phyloP scores from a whole-genome alignment of 2,329 filamentous ascomycete genomes.

The Neodidymelliopsis sp. region DNA sequence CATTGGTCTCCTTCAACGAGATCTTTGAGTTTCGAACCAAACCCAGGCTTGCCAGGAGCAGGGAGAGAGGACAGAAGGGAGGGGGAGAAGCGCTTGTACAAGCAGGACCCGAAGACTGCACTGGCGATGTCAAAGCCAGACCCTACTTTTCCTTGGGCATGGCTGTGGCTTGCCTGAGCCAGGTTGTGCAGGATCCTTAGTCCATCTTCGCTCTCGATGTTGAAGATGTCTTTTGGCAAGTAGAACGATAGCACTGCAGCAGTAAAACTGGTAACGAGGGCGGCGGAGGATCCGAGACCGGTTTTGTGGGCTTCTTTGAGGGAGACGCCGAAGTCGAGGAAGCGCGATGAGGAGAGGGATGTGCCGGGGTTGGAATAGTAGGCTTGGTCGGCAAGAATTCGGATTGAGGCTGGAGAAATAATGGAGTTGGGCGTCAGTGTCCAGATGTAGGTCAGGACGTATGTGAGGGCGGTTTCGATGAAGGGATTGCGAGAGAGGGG shows the following conservation, averaged over 20 bases:
- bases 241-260: constrained; percentile 80
- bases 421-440: constrained; percentile 56
- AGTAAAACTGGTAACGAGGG: constrained; percentile 87
- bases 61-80: constrained; percentile 72
- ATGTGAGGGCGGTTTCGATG: constrained; percentile 88
- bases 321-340: constrained; percentile 78
- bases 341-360: constrained; percentile 57
- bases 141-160: constrained; percentile 95
- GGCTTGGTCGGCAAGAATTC: constrained; percentile 92
- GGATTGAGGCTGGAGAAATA: constrained; percentile 75
- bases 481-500: constrained; percentile 75
- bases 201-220: constrained; percentile 63
- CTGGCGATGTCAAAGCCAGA: constrained; percentile 95
- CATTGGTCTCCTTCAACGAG: constrained; percentile 72
- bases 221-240: constrained; percentile 64
- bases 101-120: constrained; percentile 89
- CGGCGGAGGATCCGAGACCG: constrained; percentile 91
- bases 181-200: constrained; percentile 82
- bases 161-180: constrained; percentile 90
- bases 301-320: constrained; percentile 89
- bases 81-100: constrained; percentile 93
- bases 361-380: constrained; percentile 76
- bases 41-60: constrained; percentile 70
- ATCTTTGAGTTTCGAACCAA: constrained; percentile 68
- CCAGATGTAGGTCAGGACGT: constrained; percentile 82